Conservation (phyloP, 306 rosid species). For the Gleditsia sinensis region DNA sequence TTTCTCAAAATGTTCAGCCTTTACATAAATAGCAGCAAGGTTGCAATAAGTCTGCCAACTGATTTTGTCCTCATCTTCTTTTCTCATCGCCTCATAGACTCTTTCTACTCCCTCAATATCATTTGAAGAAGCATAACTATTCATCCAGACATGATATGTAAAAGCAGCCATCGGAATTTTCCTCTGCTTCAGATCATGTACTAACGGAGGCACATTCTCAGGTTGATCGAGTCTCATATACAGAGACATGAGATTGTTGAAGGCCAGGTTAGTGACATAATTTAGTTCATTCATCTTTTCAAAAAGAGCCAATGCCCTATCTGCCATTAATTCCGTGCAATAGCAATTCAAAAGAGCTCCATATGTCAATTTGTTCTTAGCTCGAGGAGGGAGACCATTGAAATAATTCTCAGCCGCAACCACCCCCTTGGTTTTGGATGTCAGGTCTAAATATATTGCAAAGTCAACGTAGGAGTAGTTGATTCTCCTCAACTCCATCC, state of each 20-base stretch:
- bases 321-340: constrained; percentile 61
- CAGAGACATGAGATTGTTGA: constrained; percentile 66
- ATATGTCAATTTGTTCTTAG: constrained; percentile 58
- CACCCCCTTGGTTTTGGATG: constrained; percentile 61
- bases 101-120: constrained; percentile 58
- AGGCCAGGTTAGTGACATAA: constrained; percentile 48
- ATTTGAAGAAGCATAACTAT: constrained; percentile 52
- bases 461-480: constrained; percentile 50
- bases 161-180: constrained; percentile 39
- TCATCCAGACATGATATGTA: constrained; percentile 73
- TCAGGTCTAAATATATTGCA: constrained; percentile 69
- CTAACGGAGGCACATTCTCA: constrained; percentile 51
- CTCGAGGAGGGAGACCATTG: constrained; percentile 40
- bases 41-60: constrained; percentile 76
- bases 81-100: constrained; percentile 62
- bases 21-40: constrained; percentile 71
- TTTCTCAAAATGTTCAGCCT: constrained; percentile 59
- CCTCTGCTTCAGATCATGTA: constrained; percentile 63
- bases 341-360: constrained; percentile 78
- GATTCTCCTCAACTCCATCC: constrained; percentile 75
- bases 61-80: constrained; percentile 32
- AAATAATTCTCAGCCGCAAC: constrained; percentile 76
- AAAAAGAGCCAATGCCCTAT: constrained; percentile 63
- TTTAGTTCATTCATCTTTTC: constrained; percentile 54
- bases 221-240: constrained; percentile 68